Base-by-base conservation (phyloP, 1,284 basidiomycete genomes). In the Vanrija sp. region DNA sequence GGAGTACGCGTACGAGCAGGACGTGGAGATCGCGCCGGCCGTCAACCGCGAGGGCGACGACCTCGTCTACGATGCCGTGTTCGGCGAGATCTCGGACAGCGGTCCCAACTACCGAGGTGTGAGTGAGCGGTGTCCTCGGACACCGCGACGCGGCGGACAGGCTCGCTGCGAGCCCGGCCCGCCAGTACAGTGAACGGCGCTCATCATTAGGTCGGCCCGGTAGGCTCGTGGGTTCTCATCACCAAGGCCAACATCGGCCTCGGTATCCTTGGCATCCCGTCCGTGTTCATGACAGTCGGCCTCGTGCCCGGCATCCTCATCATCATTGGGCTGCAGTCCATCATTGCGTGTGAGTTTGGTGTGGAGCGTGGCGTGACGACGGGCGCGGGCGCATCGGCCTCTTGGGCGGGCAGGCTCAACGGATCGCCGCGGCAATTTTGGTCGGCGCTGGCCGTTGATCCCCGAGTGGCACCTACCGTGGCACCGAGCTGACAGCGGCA, bases 181-280 rank as follows among this genome's bases (percentile, higher is more conserved):
- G 51, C 40, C 43, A 53, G 3, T 59, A 57, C 25, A 63, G 10
- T 12, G 12, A 34, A 12, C 34, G 12, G 34, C 34, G 34, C 34
- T 34, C 34, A 34, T 34, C 34, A 34, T 34, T 34, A 42, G 40
- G 40, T 42, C n/a, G 40, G 40, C 40, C 7, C 40, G 7, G 40
- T n/a, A n/a, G 40, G 39, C 48, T 15, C 58, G 9, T 70, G 74
- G 25, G 62, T 83, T 48, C 67, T 83, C 26, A 83, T 84, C 81
- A 82, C 83, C 49, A 80, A 81, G 38, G 81, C 83, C 62, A 82
- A 83, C 38, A 81, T 84, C 43, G 81, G 80, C 65, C 82, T 83
- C 66, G 83, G 82, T n/a, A 81, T 83, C 78, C 67, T 83, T 12
- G 82, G 81, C n/a, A 73, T 83, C 3, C 82, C 83, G 0, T 80